Evolutionary conservation across 2,329 filamentous ascomycete genomes (phyloP), one percentile per base, ranked within the genome.

Genomic region (Phaeoacremonium minimum): DNA sequence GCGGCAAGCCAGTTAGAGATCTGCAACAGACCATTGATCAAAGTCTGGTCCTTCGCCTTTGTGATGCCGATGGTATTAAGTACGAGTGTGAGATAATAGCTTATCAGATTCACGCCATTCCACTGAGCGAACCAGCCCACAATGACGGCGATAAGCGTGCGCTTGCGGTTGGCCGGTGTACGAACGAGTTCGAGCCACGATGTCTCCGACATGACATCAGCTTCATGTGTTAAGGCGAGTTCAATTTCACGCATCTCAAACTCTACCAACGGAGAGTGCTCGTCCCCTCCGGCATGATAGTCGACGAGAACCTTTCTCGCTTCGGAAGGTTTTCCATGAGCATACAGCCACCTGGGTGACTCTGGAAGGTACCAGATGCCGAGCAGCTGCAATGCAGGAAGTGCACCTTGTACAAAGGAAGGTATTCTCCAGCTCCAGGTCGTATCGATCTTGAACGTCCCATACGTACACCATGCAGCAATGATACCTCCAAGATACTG

Each of bases 81-180:
- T 14, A 66, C 54, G 15, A 55, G 46, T 28, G 47, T 46, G 22
- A 66, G 50, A 36, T 64, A 67, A 46, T 66, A 66, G 1, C 52
- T 57, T 14, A 66, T 52, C 0, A 66, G 42, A 1, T 54, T 58
- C 42, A 44, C 46, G 7, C 53, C 53, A 4, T 32, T 35, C 53
- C 53, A 57, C 34, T 56, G 52, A 4, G 44, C 44, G 11, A 50
- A 51, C n/a, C 48, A 36, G n/a, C 51, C 53, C 4, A 54, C 38
- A 9, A 47, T 37, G 6, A 38, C 45, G 9, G 48, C 45, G 33
- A 56, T 49, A 22, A 52, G 38, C n/a, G 48, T 43, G 7, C 55
- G 46, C 28, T 52, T 49, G 11, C 53, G 46, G 42, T 56, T 57
- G 8, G 46, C 52, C 0, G 49, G 50, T 5, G 50, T 50, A 32